Percentiles rank a stretch among this genome's conserved stretches.
Evolutionary conservation across 2,329 filamentous ascomycete species (phyloP).

Genomic region (Aotearoamyces nothofagi): DNA sequence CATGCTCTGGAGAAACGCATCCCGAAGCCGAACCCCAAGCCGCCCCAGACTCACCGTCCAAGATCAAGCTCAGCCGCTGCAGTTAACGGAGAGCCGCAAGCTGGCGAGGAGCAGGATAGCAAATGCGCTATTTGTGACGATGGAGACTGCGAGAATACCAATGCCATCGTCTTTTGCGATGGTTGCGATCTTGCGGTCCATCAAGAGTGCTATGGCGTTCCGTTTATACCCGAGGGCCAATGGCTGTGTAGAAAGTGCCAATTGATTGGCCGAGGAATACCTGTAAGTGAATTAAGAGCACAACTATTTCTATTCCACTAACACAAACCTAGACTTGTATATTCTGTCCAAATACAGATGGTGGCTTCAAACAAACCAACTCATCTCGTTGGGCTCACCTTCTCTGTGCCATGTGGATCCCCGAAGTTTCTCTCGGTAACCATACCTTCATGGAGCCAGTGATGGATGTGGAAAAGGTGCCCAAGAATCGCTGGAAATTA

Average conservation of each 20-base stretch:
- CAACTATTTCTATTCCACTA: neutral
- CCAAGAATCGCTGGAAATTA: slow-evolving; percentile 84
- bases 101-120: slow-evolving; percentile 86
- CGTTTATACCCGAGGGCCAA: slow-evolving; percentile 95
- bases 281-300: slow-evolving; percentile 36
- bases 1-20: slow-evolving; percentile 91
- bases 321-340: slow-evolving; percentile 59
- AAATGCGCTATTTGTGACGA: slow-evolving; percentile 98
- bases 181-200: slow-evolving; percentile 95
- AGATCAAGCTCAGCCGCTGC: slow-evolving; percentile 88
- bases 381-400: slow-evolving; percentile 94
- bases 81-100: slow-evolving; percentile 81
- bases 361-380: slow-evolving; percentile 96
- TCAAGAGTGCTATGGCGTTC: slow-evolving; percentile 97
- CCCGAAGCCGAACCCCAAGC: slow-evolving; percentile 91
- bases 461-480: slow-evolving; percentile 95
- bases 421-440: slow-evolving; percentile 89
- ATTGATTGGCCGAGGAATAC: slow-evolving; percentile 79
- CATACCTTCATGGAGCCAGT: slow-evolving; percentile 97
- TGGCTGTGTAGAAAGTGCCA: slow-evolving; percentile 98
- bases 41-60: slow-evolving; percentile 84
- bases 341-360: slow-evolving; percentile 94
- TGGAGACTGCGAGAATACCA: slow-evolving; percentile 98
- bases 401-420: slow-evolving; percentile 96
- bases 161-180: slow-evolving; percentile 97